These are phyloP conservation scores for Coemansia sp. DNA, from an alignment of 192 early-diverging fungal genomes.

Conservation along the genomic window DNA sequence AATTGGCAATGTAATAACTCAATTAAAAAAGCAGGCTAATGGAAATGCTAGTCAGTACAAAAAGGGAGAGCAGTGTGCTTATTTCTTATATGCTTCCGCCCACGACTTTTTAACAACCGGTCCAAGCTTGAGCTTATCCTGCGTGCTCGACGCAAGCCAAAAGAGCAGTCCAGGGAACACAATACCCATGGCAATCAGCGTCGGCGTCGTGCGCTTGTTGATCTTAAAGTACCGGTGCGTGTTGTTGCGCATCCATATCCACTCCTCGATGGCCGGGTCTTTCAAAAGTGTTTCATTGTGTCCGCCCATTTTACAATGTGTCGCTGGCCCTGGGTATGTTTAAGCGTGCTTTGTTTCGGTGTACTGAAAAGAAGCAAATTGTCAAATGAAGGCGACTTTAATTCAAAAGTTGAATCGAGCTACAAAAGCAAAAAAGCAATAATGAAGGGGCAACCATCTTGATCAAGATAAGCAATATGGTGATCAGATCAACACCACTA, in stretches of 20 bases:
- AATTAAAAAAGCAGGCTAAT: not conserved
- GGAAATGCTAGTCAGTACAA: not conserved
- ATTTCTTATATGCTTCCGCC: conserved; percentile 45
- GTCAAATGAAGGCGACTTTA: not conserved
- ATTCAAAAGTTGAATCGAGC: conserved; percentile 1
- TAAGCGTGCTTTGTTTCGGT: no score
- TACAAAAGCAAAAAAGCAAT: not conserved
- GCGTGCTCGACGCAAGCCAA: conserved; percentile 25
- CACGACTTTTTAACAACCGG: conserved; percentile 42
- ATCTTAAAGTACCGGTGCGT: conserved; percentile 54
- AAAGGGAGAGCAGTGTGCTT: not conserved
- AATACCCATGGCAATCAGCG: conserved; percentile 40
- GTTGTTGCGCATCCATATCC: conserved; percentile 55
- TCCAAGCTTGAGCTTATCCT: conserved; percentile 35
- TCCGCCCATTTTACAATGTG: conserved; percentile 37
- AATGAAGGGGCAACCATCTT: not conserved
- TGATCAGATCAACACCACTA: not conserved
- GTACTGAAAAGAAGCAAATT: no score
- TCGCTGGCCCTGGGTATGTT: not conserved
- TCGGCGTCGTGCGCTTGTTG: conserved; percentile 44
- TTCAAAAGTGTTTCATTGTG: conserved; percentile 47
- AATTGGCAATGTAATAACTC: not conserved
- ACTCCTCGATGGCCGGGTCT: conserved; percentile 55
- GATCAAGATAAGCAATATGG: not conserved
- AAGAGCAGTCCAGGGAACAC: conserved; percentile 28